Evolutionary conservation across 2,329 filamentous ascomycete species (phyloP).

Genomic region (Fusarium sp.): DNA sequence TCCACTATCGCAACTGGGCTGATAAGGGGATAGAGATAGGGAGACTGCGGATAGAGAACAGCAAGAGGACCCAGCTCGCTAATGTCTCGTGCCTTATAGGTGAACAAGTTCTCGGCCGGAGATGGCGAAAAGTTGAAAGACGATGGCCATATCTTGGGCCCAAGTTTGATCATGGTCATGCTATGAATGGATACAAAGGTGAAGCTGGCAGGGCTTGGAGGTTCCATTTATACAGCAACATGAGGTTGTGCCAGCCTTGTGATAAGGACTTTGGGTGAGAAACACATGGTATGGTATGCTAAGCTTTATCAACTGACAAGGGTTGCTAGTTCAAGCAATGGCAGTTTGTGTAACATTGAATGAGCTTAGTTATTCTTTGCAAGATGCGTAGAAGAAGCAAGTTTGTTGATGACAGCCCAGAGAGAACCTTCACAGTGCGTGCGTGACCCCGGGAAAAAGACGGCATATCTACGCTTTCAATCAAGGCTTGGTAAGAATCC

Average conservation of each 20-base stretch:
- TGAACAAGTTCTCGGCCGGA: conserved; percentile 7
- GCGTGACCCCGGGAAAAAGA: too few relatives aligned
- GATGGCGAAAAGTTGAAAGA: conserved; percentile 10
- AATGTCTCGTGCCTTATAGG: conserved; percentile 12
- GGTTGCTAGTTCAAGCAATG: not conserved
- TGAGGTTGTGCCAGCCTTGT: not conserved
- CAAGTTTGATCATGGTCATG: conserved; percentile 7
- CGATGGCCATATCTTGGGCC: conserved; percentile 5
- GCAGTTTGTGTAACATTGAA: not conserved
- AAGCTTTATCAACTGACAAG: not conserved
- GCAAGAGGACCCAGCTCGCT: conserved; percentile 1
- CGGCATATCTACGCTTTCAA: too few relatives aligned
- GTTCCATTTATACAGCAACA: not conserved
- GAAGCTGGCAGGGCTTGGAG: too few relatives aligned
- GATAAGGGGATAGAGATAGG: conserved; percentile 33
- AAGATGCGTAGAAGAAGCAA: too few relatives aligned
- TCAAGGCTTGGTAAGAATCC: too few relatives aligned
- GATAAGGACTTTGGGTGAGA: not conserved
- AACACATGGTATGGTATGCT: not conserved
- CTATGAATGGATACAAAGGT: not conserved
- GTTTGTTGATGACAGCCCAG: too few relatives aligned
- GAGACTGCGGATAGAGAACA: conserved; percentile 8
- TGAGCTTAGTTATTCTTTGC: too few relatives aligned
- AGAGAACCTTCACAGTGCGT: too few relatives aligned
- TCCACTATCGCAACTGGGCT: conserved; percentile 26